These are phyloP conservation scores for Penicillium tannophilum DNA, from an alignment of 495 filamentous ascomycete genomes.

Conservation along the genomic window DNA sequence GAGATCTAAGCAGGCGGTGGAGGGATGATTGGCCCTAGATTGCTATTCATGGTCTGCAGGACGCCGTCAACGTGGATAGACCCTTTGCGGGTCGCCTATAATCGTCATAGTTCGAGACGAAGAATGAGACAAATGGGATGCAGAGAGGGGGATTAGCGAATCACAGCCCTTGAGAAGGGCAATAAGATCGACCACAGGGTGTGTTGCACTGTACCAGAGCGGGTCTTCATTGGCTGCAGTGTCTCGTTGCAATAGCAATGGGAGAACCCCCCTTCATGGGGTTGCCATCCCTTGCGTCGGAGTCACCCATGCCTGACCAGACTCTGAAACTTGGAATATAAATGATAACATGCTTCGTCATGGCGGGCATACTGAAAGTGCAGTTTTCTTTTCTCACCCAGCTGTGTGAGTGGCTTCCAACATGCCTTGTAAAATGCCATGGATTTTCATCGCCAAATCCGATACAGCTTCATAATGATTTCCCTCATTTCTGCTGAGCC, in stretches of 20 bases:
- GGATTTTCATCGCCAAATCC: background rate
- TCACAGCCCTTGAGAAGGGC: constrained; percentile 32
- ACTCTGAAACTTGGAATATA: constrained; percentile 29
- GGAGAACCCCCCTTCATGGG: constrained; percentile 22
- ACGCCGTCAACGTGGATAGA: constrained; percentile 31
- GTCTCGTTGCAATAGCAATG: constrained; percentile 34
- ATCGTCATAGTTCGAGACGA: constrained; percentile 25
- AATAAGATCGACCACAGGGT: constrained; percentile 30
- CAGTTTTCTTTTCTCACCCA: background rate
- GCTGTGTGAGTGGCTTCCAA: background rate
- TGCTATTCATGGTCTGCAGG: constrained; percentile 23
- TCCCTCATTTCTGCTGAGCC: background rate
- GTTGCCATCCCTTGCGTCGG: constrained; percentile 26
- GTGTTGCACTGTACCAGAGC: constrained; percentile 17
- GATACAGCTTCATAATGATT: background rate
- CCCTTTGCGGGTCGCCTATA: constrained; percentile 17
- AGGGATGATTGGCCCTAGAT: constrained; percentile 25
- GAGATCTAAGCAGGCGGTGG: constrained; percentile 15
- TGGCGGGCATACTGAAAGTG: constrained; percentile 9
- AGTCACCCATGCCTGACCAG: constrained; percentile 24
- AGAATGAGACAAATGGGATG: constrained; percentile 38
- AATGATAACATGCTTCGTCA: constrained; percentile 24
- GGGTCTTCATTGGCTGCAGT: constrained; percentile 34
- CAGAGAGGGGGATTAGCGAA: constrained; percentile 23
- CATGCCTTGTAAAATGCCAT: background rate